A percentile compares a stretch with the other conserved stretches of the same genome.
phyloP scores from a whole-genome alignment of 805 yeast species.

The Saturnispora halmiae region DNA sequence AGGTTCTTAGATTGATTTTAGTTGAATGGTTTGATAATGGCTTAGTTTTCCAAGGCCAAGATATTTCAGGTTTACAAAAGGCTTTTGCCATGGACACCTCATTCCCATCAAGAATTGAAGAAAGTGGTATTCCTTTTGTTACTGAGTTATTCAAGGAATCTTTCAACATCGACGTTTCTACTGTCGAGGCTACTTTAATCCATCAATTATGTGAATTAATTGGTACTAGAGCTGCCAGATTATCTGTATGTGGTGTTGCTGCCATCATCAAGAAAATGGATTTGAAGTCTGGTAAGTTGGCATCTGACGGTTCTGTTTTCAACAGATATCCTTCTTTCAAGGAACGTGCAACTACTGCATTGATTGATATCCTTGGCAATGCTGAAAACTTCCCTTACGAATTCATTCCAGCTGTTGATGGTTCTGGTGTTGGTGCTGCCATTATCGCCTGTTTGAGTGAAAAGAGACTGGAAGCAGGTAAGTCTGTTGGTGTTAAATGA shows the following conservation, averaged over 20 bases:
- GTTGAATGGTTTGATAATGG: constrained; percentile 61
- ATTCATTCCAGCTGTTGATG: constrained; percentile 57
- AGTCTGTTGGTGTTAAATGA: constrained; percentile 30
- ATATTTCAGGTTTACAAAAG: constrained; percentile 48
- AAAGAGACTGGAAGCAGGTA: constrained; percentile 60
- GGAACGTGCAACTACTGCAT: constrained; percentile 79
- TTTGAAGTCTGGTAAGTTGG: constrained; percentile 71
- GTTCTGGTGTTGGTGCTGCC: constrained; percentile 98
- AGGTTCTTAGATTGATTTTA: constrained; percentile 71
- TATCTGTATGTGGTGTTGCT: constrained; percentile 91
- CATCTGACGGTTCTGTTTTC: constrained; percentile 95
- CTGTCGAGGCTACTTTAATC: constrained; percentile 71
- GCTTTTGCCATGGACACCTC: constrained; percentile 83
- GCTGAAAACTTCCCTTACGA: constrained; percentile 21
- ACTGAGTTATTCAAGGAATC: constrained; percentile 51
- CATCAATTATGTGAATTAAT: constrained; percentile 77
- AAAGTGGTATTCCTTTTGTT: constrained; percentile 74
- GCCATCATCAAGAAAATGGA: constrained; percentile 86
- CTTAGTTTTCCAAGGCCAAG: constrained; percentile 61
- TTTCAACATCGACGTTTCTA: constrained; percentile 57
- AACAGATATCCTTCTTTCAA: constrained; percentile 90
- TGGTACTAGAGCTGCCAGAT: constrained; percentile 88
- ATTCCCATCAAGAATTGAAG: constrained; percentile 77
- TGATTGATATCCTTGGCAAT: constrained; percentile 64
- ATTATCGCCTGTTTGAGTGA: constrained; percentile 91